Conservation (phyloP, 768 basidiomycete species). For the Neoboletus brunneissimus region DNA sequence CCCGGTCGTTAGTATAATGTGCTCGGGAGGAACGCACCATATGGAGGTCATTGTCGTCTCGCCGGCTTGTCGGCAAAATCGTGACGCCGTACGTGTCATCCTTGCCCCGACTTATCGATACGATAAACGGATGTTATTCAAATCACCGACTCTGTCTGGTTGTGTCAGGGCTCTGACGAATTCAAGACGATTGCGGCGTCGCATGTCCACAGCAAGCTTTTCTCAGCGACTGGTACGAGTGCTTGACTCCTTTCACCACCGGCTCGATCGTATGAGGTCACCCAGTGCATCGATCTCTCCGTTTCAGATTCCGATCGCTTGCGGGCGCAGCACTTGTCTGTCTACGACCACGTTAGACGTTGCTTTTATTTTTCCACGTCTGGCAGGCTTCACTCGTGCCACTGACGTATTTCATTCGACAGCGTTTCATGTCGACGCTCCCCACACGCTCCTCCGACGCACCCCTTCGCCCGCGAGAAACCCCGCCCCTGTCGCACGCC, state of each 20-base stretch:
- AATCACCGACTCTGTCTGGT: conserved; percentile 15
- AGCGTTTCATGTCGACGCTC: conserved; percentile 26
- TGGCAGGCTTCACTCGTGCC: conserved; percentile 5
- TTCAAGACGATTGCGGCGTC: neutral
- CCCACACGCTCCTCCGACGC: conserved; percentile 20
- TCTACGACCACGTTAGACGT: conserved; percentile 11
- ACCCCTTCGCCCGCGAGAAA: conserved; percentile 21
- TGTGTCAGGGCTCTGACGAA: conserved; percentile 3
- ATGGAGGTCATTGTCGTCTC: conserved; percentile 1
- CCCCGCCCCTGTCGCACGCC: conserved; percentile 4
- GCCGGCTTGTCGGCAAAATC: conserved; percentile 6
- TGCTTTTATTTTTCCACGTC: neutral
- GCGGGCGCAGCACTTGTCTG: conserved; percentile 3
- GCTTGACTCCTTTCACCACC: neutral
- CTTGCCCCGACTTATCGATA: neutral
- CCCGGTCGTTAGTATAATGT: conserved; percentile 5
- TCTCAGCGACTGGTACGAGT: neutral
- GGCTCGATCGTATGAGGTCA: conserved; percentile 3
- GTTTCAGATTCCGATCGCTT: conserved; percentile 13
- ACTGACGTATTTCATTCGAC: conserved; percentile 20
- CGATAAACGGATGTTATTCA: conserved; percentile 17
- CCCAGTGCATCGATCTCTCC: neutral
- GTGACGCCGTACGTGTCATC: conserved; percentile 4
- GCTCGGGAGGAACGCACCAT: neutral
- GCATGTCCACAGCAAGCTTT: neutral